A percentile compares a stretch with the other conserved stretches of the same genome.
These are phyloP conservation scores for Solanum etuberosum DNA, from an alignment of 257 asterid genomes.

Conservation along the genomic window DNA sequence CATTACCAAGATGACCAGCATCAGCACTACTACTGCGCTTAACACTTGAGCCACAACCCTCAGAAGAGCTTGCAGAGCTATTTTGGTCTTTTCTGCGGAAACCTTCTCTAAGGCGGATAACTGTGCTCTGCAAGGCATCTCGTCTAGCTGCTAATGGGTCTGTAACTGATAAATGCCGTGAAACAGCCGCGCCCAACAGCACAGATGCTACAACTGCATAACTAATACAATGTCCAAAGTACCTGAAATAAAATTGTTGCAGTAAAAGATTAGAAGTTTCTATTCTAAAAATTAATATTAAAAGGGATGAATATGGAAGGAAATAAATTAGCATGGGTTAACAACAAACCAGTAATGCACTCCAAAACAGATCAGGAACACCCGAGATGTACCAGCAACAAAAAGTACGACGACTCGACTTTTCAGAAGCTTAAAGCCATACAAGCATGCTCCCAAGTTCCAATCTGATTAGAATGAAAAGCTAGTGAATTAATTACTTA, in stretches of 20 bases:
- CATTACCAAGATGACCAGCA: slow-evolving; percentile 76
- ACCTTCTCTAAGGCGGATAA: slow-evolving; percentile 92
- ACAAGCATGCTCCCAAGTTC: slow-evolving; percentile 97
- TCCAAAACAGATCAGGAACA: slow-evolving; percentile 94
- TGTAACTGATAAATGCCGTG: slow-evolving; percentile 80
- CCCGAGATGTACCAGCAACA: slow-evolving; percentile 84
- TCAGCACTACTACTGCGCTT: slow-evolving; percentile 99
- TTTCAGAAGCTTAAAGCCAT: slow-evolving; percentile 88
- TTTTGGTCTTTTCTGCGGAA: slow-evolving; percentile 82
- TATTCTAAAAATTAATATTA: background rate
- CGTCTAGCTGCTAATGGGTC: slow-evolving; percentile 93
- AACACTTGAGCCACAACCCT: slow-evolving; percentile 96
- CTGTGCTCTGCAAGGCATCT: slow-evolving; percentile 95
- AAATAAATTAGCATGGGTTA: background rate
- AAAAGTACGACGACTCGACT: slow-evolving; percentile 88
- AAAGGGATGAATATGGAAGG: background rate
- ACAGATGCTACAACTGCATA: slow-evolving; percentile 96
- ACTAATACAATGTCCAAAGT: slow-evolving; percentile 91
- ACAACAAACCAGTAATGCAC: slow-evolving; percentile 88
- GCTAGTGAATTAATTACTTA: background rate
- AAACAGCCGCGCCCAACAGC: slow-evolving; percentile 93
- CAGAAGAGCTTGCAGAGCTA: slow-evolving; percentile 93
- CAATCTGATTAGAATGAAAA: slow-evolving; percentile 48
- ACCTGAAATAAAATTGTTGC: slow-evolving; percentile 40
- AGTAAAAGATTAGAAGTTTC: background rate